A percentile compares a stretch with the other conserved stretches of the same genome.
These are phyloP conservation scores for Eimeria praecox DNA, from an alignment of 169 alveolate genomes.

Conservation along the genomic window DNA sequence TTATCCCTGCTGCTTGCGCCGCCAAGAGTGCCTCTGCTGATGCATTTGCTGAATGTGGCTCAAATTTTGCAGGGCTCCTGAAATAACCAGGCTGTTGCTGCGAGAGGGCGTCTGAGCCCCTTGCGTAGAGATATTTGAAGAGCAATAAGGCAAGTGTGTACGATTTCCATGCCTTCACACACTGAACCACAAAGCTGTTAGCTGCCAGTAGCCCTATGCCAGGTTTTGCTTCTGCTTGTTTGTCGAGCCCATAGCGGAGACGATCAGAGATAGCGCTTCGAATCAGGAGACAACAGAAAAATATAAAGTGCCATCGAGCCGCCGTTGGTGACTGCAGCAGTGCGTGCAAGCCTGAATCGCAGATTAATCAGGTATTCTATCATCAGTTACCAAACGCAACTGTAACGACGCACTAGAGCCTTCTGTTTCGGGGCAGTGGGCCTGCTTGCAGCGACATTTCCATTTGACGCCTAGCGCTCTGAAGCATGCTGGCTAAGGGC, in stretches of 20 bases:
- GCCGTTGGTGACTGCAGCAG: slow-evolving; percentile 74
- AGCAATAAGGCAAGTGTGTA: slow-evolving; percentile 64
- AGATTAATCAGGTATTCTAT: background rate
- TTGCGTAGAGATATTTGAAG: slow-evolving; percentile 61
- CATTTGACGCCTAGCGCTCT: background rate
- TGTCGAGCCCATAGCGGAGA: slow-evolving; percentile 56
- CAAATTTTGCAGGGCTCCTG: slow-evolving; percentile 13
- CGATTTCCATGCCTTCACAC: slow-evolving; percentile 76
- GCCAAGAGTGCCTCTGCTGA: slow-evolving; percentile 54
- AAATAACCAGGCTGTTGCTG: slow-evolving; percentile 65
- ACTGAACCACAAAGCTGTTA: slow-evolving; percentile 33
- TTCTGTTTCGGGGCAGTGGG: background rate
- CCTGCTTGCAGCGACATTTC: background rate
- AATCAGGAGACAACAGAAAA: slow-evolving; percentile 61
- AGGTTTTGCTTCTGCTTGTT: background rate
- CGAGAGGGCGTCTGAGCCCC: slow-evolving; percentile 64
- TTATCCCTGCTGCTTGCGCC: slow-evolving; percentile 66
- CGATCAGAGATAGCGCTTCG: slow-evolving; percentile 72
- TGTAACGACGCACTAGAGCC: background rate
- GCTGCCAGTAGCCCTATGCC: background rate
- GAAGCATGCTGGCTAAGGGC: background rate
- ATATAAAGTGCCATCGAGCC: slow-evolving; percentile 65
- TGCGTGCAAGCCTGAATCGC: slow-evolving; percentile 70
- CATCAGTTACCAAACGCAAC: background rate
- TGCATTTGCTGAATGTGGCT: background rate